These are phyloP conservation scores for Stromatinia cepivora DNA, from an alignment of 2,329 filamentous ascomycete genomes.

Conservation along the genomic window DNA sequence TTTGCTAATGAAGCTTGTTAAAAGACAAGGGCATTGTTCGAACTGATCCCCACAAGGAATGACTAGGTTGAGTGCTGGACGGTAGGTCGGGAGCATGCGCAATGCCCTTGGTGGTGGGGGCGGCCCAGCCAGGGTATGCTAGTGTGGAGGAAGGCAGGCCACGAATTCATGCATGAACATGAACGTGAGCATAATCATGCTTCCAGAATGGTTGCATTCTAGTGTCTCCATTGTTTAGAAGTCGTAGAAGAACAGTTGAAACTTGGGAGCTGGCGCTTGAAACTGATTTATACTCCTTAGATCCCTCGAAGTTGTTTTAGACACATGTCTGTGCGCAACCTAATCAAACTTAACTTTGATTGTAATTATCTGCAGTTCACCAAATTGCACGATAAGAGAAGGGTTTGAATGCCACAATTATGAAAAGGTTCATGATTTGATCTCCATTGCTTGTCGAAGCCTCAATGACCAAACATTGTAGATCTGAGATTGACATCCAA, in stretches of 20 bases:
- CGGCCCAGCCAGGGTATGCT: slow-evolving; percentile 33
- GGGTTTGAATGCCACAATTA: neutral
- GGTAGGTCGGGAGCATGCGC: slow-evolving; percentile 41
- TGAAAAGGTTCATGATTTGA: slow-evolving; percentile 6
- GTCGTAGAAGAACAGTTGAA: slow-evolving; percentile 37
- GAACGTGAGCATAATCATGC: slow-evolving; percentile 34
- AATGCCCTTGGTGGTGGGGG: slow-evolving; percentile 39
- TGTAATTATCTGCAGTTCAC: slow-evolving; percentile 19
- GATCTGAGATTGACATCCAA: slow-evolving; percentile 26
- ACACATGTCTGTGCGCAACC: slow-evolving; percentile 40
- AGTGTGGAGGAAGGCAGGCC: slow-evolving; percentile 38
- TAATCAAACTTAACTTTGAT: slow-evolving; percentile 31
- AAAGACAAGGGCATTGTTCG: slow-evolving; percentile 38
- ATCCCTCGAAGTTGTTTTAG: slow-evolving; percentile 39
- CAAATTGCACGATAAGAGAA: neutral
- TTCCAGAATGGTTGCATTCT: slow-evolving; percentile 27
- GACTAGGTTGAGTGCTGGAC: slow-evolving; percentile 38
- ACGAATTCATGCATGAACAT: slow-evolving; percentile 44
- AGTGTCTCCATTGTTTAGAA: slow-evolving; percentile 27
- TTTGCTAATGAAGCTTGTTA: slow-evolving; percentile 32
- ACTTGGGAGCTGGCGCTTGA: slow-evolving; percentile 37
- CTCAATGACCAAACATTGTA: neutral
- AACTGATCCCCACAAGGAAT: slow-evolving; percentile 39
- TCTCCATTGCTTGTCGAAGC: slow-evolving; percentile 15
- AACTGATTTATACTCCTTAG: slow-evolving; percentile 40